Evolutionary conservation across 2,329 filamentous ascomycete species (phyloP).

Genomic region (Penicillium sp.): DNA sequence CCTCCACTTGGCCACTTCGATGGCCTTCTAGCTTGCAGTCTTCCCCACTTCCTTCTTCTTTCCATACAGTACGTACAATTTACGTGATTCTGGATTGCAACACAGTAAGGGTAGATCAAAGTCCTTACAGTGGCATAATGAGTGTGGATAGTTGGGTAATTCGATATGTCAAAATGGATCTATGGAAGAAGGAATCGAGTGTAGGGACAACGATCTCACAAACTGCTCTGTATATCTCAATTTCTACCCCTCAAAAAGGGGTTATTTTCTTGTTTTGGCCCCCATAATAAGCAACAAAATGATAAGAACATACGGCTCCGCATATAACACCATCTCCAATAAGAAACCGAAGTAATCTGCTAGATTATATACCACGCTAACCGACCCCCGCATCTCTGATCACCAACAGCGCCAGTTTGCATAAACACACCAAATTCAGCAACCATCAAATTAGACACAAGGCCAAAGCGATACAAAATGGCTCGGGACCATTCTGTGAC

Average conservation of each 20-base stretch:
- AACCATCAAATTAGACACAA: neutral
- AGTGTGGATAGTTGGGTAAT: neutral
- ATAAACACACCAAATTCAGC: neutral
- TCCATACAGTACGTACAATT: neutral
- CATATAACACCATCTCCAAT: neutral
- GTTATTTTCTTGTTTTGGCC: neutral
- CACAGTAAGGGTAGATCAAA: neutral
- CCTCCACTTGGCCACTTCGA: slow-evolving; percentile 10
- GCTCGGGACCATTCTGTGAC: neutral
- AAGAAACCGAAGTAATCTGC: neutral
- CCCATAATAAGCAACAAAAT: neutral
- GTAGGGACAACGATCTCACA: neutral
- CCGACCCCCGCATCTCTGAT: neutral
- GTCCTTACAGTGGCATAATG: neutral
- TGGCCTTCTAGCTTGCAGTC: neutral
- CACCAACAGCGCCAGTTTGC: neutral
- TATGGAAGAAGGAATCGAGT: neutral
- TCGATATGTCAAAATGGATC: neutral
- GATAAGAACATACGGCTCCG: neutral
- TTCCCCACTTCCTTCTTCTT: neutral
- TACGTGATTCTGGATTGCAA: neutral
- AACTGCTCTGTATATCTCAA: too few relatives aligned
- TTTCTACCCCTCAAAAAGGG: too few relatives aligned
- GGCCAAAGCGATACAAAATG: neutral
- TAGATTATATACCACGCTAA: neutral